Base-by-base conservation (phyloP, 2,329 filamentous ascomycete genomes). In the Westerdykella aurantiaca region DNA sequence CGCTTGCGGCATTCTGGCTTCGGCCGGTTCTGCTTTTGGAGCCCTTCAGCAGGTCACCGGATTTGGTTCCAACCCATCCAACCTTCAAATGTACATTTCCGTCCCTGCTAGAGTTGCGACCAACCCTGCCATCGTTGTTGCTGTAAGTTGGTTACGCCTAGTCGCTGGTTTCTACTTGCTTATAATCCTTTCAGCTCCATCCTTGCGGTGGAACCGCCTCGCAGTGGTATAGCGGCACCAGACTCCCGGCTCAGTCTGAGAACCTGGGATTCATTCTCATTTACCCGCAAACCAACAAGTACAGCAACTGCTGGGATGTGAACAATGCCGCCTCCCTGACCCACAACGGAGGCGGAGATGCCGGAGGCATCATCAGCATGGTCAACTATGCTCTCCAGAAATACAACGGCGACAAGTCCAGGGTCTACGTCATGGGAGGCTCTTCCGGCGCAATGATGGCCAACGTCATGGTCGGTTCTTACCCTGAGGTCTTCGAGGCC, bases 221-320 rank as follows among this genome's bases (percentile, higher is more conserved):
- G 31, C 31, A 38, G n/a, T 59, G 55, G 41, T 44, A 46, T 11
- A n/a, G 29, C 6, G 38, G 46, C 9, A 58, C 57, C 16, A 50
- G 48, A 21, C 51, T 55, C 25, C 48, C 45, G 2, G 25, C 25
- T 12, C 25, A 29, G 25, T 29, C 25, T 9, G 73, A 76, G 46
- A 56, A 68, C 37, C 69, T 79, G 42, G 79, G 77, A 33, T 81
- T 77, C 62, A 79, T 83, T 43, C 71, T 77, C 44, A 77, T 82
- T 54, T 82, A 76, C 59, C 76, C 78, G 0, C 64, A 72, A 40
- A 74, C 73, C 3, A 73, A 73, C 0, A 73, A 75, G 45, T 63
- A 66, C 41, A 74, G 57, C 31, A 60, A 57, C 45, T 82, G 79
- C 68, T 82, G 79, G 78, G 79, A 82, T 44, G 76, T 81, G 13